These are phyloP conservation scores for Trichoderma virens DNA, from an alignment of 495 filamentous ascomycete genomes.

Conservation along the genomic window DNA sequence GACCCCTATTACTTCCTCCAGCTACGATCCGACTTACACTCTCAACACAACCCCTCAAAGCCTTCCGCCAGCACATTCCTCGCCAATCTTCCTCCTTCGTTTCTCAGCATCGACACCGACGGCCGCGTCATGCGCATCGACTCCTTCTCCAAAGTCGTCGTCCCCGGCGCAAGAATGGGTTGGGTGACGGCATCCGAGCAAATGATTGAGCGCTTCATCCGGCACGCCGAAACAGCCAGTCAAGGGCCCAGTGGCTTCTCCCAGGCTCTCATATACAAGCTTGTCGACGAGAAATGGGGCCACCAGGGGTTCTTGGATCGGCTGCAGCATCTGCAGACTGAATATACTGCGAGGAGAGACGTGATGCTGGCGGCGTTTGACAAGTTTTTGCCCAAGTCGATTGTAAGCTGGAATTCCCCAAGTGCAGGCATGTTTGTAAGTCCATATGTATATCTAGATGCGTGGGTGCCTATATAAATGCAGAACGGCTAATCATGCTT, in stretches of 20 bases:
- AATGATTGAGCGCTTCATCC: conserved; percentile 67
- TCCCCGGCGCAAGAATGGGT: conserved; percentile 69
- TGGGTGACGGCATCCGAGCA: conserved; percentile 77
- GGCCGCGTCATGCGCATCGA: conserved; percentile 82
- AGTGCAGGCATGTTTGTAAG: conserved; percentile 92
- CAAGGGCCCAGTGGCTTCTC: conserved; percentile 80
- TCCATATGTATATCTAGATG: conserved; percentile 20
- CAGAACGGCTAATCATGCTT: too few relatives aligned
- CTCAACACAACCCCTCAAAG: conserved; percentile 20
- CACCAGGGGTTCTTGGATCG: conserved; percentile 83
- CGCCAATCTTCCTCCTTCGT: conserved; percentile 72
- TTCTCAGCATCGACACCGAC: conserved; percentile 63
- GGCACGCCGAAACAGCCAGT: conserved; percentile 66
- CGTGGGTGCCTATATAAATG: neutral
- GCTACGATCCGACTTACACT: conserved; percentile 63
- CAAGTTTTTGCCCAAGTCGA: conserved; percentile 61
- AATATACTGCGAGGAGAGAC: conserved; percentile 77
- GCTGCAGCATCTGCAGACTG: conserved; percentile 73
- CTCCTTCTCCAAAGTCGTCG: conserved; percentile 75
- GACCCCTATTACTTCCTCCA: conserved; percentile 97
- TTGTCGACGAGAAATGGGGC: conserved; percentile 90
- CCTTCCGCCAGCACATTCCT: conserved; percentile 69
- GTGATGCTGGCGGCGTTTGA: conserved; percentile 75
- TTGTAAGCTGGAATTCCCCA: conserved; percentile 77
- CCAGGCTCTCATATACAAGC: conserved; percentile 76